Conservation (phyloP, 2,329 filamentous ascomycete species). For the Fusarium dlaminii region DNA sequence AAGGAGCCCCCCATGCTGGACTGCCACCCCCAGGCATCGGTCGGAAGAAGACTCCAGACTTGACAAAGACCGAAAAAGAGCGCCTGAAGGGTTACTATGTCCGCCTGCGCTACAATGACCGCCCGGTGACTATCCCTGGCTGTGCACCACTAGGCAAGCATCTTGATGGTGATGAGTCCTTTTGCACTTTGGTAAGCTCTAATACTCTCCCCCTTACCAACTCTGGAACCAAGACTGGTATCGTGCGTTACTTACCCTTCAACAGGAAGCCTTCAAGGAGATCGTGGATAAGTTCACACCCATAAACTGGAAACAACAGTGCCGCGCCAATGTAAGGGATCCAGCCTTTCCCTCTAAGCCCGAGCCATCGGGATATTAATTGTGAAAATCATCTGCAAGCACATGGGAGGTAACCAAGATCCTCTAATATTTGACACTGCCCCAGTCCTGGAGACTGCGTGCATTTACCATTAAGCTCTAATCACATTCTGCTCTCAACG, state of each 20-base stretch:
- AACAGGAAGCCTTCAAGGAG: constrained; percentile 86
- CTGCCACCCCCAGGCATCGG: constrained; percentile 61
- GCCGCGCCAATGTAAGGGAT: constrained; percentile 55
- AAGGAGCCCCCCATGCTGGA: constrained; percentile 34
- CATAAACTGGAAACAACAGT: constrained; percentile 73
- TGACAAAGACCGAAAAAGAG: constrained; percentile 66
- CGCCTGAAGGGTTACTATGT: constrained; percentile 83
- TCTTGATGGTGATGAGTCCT: constrained; percentile 83
- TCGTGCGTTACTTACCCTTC: constrained; percentile 14
- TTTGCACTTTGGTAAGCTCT: constrained; percentile 82
- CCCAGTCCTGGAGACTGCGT: background rate
- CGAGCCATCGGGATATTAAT: constrained; percentile 60
- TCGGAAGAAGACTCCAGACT: constrained; percentile 65
- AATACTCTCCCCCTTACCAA: background rate
- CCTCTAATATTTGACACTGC: background rate
- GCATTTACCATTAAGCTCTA: background rate
- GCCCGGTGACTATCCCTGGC: constrained; percentile 81
- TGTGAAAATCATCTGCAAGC: background rate
- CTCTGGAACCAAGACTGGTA: background rate
- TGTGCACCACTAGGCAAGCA: constrained; percentile 83
- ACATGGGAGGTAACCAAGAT: background rate
- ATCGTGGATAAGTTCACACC: constrained; percentile 94
- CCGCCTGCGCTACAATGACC: constrained; percentile 89
- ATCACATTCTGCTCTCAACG: background rate
- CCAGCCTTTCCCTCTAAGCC: constrained; percentile 58